Percentiles rank a stretch among this genome's conserved stretches.
Conservation (phyloP, 2,329 filamentous ascomycete species). For the Penicillium digitatum region DNA sequence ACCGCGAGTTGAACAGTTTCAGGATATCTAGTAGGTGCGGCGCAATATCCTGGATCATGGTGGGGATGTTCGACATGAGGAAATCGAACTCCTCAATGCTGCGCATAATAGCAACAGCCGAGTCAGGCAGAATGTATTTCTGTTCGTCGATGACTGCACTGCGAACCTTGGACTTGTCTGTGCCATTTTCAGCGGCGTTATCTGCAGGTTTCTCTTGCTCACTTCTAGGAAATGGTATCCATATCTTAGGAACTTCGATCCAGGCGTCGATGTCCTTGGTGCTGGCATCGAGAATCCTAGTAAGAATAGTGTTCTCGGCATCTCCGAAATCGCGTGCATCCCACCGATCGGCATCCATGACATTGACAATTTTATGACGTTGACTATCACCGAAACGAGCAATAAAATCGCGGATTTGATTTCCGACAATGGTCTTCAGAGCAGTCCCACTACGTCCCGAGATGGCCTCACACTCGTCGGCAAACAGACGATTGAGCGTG, state of each 20-base stretch:
- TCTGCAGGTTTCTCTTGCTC: constrained; percentile 26
- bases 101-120: constrained; percentile 73
- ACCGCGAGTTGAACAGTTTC: constrained; percentile 90
- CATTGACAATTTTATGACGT: constrained; percentile 54
- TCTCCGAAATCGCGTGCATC: constrained; percentile 61
- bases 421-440: constrained; percentile 59
- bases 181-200: constrained; percentile 38
- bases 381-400: constrained; percentile 54
- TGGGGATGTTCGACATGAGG: constrained; percentile 78
- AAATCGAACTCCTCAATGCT: constrained; percentile 80
- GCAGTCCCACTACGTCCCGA: constrained; percentile 58
- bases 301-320: constrained; percentile 49
- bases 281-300: constrained; percentile 56
- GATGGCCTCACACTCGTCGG: constrained; percentile 64
- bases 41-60: constrained; percentile 80
- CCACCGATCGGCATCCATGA: constrained; percentile 61
- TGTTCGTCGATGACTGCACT: constrained; percentile 78
- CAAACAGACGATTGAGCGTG: constrained; percentile 60
- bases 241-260: constrained; percentile 50
- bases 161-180: constrained; percentile 60
- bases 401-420: constrained; percentile 62
- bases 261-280: constrained; percentile 56
- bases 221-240: constrained; percentile 41
- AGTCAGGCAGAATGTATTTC: constrained; percentile 78
- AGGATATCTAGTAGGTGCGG: constrained; percentile 77